Conservation (phyloP, 2,329 filamentous ascomycete species). For the Talaromyces atroroseus region DNA sequence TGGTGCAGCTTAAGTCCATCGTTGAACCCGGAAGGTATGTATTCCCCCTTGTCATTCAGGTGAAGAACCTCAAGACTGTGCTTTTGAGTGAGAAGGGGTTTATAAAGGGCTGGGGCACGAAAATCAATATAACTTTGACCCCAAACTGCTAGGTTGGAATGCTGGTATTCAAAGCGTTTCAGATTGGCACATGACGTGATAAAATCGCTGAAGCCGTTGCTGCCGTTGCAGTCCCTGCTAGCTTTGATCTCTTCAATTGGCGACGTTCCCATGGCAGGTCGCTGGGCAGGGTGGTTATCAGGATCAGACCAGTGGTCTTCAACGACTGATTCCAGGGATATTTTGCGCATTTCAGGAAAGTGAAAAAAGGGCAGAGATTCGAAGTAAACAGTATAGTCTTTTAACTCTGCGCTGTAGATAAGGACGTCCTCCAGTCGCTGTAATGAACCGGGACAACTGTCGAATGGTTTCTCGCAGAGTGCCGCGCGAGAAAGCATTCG, state of each 20-base stretch:
- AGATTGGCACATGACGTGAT: neutral
- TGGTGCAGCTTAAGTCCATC: neutral
- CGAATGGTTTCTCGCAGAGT: too few relatives aligned
- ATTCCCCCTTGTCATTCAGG: neutral
- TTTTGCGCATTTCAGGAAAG: neutral
- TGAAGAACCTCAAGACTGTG: neutral
- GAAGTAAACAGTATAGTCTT: neutral
- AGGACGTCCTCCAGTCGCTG: too few relatives aligned
- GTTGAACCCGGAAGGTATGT: neutral
- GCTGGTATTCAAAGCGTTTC: neutral
- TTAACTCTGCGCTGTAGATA: neutral
- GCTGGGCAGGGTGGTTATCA: neutral
- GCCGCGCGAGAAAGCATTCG: too few relatives aligned
- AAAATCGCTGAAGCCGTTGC: neutral
- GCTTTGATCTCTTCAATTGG: neutral
- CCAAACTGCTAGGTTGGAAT: neutral
- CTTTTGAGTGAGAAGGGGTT: neutral
- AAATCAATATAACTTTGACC: neutral
- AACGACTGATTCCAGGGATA: neutral
- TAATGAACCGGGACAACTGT: too few relatives aligned
- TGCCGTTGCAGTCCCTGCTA: neutral
- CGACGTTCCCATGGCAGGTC: neutral
- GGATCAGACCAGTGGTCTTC: neutral
- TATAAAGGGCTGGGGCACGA: neutral
- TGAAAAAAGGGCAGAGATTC: neutral